Evolutionary conservation across 192 early-diverging fungal species (phyloP), one percentile per base, ranked within the genome.

Genomic region (Backusella morwellensis): DNA sequence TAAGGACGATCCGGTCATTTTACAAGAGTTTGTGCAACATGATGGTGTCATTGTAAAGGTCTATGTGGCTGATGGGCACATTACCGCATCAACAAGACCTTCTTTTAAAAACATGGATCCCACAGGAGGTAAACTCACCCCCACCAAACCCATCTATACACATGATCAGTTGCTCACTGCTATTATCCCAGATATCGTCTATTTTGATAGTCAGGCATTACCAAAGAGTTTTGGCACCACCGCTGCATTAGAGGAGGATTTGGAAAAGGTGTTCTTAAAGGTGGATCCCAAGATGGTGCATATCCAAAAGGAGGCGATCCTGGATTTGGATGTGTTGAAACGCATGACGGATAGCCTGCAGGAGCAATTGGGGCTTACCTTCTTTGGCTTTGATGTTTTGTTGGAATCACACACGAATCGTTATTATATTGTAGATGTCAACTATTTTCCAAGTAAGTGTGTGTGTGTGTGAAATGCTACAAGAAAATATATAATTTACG

Each of bases 391-490:
- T 78, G 82, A 83, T 44, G 76, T 83, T 26, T 38, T 83, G 12
- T 47, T 83, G 17, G 59, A 80, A 56, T 69, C 78, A 8, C 66
- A 54, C 3, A 71, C 75, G 14, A 73, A 78, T 34, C 56, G 40
- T 12, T 75, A 80, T 77, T 83, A 70, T 72, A 59, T 83, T 29
- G 78, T 80, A 32, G 82, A 83, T 68, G 78, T 80, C n/a, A 83
- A 83, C 52, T 83, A 83, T 67, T 83, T 83, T 44, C 78, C 82
- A 38, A 80, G 82, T 83, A 72, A 69, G 75, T 79, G n/a, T n/a
- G n/a, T 32, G 1, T 32, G 32, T 3, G 32, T 2, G 32, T 32
- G 32, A 32, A 32, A 32, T 32, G 32, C 32, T 32, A 32, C 32
- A 32, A 32, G 36, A 19, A 21, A 21, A 8, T 54, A 19, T 54